Percentiles rank a stretch among this genome's conserved stretches.
Conservation (phyloP, 495 filamentous ascomycete genomes). For the Hypoxylon intermedium region DNA sequence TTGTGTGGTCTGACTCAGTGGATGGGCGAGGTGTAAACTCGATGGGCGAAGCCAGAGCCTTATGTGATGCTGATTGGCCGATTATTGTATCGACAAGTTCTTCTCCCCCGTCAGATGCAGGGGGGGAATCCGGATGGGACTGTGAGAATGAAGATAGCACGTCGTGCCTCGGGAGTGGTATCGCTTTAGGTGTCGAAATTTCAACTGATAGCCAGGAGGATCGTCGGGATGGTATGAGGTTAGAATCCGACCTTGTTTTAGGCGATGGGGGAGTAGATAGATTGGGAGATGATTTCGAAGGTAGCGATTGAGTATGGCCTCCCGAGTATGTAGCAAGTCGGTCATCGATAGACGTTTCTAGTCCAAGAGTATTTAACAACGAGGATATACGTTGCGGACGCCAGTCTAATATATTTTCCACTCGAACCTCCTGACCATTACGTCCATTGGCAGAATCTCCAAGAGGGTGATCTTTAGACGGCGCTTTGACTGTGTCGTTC, state of each 20-base stretch:
- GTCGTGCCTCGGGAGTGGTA: neutral
- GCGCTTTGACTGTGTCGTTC: neutral
- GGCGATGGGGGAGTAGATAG: conserved; percentile 32
- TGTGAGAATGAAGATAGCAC: conserved; percentile 1
- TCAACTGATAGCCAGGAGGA: conserved; percentile 9
- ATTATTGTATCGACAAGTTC: neutral
- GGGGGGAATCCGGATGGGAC: conserved; percentile 26
- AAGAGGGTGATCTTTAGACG: neutral
- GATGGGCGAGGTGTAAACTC: conserved; percentile 14
- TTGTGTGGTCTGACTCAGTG: neutral
- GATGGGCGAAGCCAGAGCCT: conserved; percentile 20
- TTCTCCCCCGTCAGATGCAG: conserved; percentile 23
- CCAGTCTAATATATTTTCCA: conserved; percentile 37
- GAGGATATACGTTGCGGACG: conserved; percentile 36
- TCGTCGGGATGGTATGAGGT: conserved; percentile 1
- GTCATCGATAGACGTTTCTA: conserved; percentile 31
- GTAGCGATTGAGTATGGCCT: neutral
- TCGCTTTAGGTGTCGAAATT: neutral
- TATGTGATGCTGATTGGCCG: neutral
- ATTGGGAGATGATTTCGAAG: conserved; percentile 9
- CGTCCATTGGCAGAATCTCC: conserved; percentile 2
- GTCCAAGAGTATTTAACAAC: conserved; percentile 36
- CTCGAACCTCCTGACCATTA: neutral
- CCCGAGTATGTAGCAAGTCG: conserved; percentile 7
- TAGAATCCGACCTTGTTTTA: conserved; percentile 3